phyloP scores from a whole-genome alignment of 1,284 basidiomycete genomes.

The Ceratobasidium sp. region DNA sequence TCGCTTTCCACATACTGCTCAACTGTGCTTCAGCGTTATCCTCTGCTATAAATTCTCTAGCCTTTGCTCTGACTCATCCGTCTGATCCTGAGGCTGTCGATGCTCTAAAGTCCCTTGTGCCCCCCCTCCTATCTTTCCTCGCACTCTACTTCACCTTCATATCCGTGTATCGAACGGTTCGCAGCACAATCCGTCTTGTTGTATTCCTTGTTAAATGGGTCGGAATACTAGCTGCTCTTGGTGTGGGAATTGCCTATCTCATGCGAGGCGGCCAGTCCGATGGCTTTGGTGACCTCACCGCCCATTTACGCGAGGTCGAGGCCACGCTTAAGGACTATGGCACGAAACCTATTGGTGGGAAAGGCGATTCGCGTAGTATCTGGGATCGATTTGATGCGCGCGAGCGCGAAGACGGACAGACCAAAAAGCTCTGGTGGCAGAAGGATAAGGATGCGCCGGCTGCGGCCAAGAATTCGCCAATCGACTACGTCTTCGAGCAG shows the following conservation, averaged over 20 bases:
- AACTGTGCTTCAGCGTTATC: conserved; percentile 20
- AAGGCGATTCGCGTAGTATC: conserved; percentile 28
- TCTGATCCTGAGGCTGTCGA: conserved; percentile 38
- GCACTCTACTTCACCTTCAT: conserved; percentile 48
- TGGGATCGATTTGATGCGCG: conserved; percentile 41
- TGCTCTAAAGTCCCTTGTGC: conserved; percentile 39
- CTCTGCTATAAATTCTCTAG: conserved; percentile 32
- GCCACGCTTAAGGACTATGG: conserved; percentile 16
- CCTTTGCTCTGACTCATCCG: conserved; percentile 28
- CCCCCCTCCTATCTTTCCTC: conserved; percentile 43
- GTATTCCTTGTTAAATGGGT: conserved; percentile 47
- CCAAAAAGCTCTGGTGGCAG: conserved; percentile 39
- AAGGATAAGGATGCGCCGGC: conserved; percentile 28
- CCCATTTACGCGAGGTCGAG: conserved; percentile 23
- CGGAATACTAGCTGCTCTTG: conserved; percentile 24
- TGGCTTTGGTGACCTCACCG: conserved; percentile 20
- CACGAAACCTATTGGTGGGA: conserved; percentile 7
- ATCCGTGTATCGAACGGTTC: conserved; percentile 45
- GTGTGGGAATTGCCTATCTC: conserved; percentile 22
- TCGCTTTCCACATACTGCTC: conserved; percentile 32
- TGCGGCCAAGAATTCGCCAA: not conserved
- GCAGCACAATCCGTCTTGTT: conserved; percentile 35
- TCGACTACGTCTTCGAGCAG: conserved; percentile 28
- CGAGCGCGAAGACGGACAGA: conserved; percentile 3
- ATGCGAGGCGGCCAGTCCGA: conserved; percentile 8